phyloP scores from a whole-genome alignment of 2,329 filamentous ascomycete genomes.

The Diaporthe citrichinensis region DNA sequence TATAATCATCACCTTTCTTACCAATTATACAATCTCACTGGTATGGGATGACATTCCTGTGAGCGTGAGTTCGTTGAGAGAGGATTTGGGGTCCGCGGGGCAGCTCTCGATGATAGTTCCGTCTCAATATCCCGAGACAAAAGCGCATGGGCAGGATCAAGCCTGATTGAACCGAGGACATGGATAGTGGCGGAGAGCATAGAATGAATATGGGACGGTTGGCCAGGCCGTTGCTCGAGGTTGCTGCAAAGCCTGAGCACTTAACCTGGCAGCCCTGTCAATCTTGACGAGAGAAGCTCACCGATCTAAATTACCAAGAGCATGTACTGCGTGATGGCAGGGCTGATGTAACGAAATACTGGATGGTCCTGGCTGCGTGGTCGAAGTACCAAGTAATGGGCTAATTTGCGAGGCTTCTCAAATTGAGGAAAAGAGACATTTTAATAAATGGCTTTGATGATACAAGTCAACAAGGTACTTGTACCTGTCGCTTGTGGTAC shows the following conservation, averaged over 20 bases:
- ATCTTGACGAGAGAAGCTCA: neutral
- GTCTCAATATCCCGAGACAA: too few species aligned
- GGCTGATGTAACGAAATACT: too few species aligned
- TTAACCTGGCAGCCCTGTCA: neutral
- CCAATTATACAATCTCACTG: too few species aligned
- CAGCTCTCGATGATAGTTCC: too few species aligned
- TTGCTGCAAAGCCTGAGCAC: neutral
- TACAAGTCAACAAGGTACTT: neutral
- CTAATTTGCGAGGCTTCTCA: neutral
- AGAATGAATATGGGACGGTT: neutral
- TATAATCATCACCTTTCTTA: neutral
- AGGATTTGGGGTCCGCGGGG: neutral
- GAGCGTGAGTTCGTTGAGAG: neutral
- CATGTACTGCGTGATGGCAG: neutral
- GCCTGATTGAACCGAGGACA: too few species aligned
- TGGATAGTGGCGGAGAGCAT: neutral
- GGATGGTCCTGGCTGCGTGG: neutral
- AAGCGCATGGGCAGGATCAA: too few species aligned
- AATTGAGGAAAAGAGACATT: neutral
- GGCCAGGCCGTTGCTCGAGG: neutral
- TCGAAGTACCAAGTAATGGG: too few species aligned
- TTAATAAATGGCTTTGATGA: neutral
- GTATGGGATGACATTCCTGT: neutral
- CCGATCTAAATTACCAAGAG: neutral
- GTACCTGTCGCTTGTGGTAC: neutral